Evolutionary conservation across 2,329 filamentous ascomycete genomes (phyloP).

Genomic region (Lachnellula arida): DNA sequence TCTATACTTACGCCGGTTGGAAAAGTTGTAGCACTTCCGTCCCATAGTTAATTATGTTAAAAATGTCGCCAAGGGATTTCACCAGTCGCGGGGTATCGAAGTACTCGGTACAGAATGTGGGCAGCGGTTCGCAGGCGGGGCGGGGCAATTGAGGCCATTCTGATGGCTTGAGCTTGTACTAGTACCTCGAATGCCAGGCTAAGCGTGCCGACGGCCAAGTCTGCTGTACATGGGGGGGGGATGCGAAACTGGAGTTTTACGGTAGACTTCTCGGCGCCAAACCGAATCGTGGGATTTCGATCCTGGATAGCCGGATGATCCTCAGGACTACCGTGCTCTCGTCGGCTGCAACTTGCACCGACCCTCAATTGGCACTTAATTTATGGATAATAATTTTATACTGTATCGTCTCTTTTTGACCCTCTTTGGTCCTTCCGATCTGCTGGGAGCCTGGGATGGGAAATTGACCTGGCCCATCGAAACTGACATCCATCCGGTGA

Average conservation of each 20-base stretch:
- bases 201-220: background rate
- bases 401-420: background rate
- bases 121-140: background rate
- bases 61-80: too few species aligned
- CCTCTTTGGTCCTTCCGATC: constrained; percentile 1
- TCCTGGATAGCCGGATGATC: constrained; percentile 21
- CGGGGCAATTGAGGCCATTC: too few species aligned
- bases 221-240: background rate
- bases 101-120: background rate
- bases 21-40: too few species aligned
- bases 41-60: too few species aligned
- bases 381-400: too few species aligned
- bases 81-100: background rate
- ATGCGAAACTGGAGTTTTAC: background rate
- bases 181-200: too few species aligned
- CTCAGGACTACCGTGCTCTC: constrained; percentile 11
- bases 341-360: background rate
- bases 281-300: background rate
- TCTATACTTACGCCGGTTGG: too few species aligned
- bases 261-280: background rate
- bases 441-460: background rate
- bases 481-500: background rate
- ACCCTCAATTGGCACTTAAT: background rate
- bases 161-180: too few species aligned
- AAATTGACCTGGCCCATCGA: background rate